Percentiles rank a stretch among this genome's conserved stretches.
Evolutionary conservation across 2,329 filamentous ascomycete genomes (phyloP).

Genomic region (Geosmithia putterillii): DNA sequence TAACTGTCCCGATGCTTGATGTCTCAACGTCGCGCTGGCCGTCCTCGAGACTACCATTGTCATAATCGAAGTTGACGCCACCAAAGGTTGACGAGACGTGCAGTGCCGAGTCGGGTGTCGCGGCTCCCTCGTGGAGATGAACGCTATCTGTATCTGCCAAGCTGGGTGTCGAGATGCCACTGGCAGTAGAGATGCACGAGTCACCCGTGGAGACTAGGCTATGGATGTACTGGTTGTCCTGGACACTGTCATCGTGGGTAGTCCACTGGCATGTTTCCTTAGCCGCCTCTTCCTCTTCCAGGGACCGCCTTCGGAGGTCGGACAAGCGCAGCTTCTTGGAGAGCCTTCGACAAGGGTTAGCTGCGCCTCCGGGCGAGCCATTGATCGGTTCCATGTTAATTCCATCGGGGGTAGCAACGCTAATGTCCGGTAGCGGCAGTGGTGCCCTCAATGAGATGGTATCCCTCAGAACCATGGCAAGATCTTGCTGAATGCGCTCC

Average conservation of each 20-base stretch:
- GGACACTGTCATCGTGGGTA: not conserved
- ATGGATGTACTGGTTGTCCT: slow-evolving; percentile 13
- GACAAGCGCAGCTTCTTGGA: not conserved
- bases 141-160: slow-evolving; percentile 16
- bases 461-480: slow-evolving; percentile 37
- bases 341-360: not conserved
- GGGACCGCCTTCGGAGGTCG: not conserved
- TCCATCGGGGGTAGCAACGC: not conserved
- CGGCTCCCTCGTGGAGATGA: slow-evolving; percentile 12
- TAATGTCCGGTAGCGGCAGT: not conserved
- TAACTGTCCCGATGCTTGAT: not conserved
- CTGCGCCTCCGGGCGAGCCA: not conserved
- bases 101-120: not conserved
- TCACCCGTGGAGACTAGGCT: slow-evolving; percentile 4
- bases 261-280: not conserved
- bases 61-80: not conserved
- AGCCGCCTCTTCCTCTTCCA: not conserved
- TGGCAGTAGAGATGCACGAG: not conserved
- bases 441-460: not conserved
- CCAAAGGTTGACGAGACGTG: not conserved
- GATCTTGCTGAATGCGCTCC: slow-evolving; percentile 31
- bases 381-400: not conserved
- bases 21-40: not conserved
- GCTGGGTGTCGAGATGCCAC: slow-evolving; percentile 11
- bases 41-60: not conserved